Evolutionary conservation across 2,329 filamentous ascomycete genomes (phyloP), one percentile per base, ranked within the genome.

Genomic region (Colletotrichum coccodes): DNA sequence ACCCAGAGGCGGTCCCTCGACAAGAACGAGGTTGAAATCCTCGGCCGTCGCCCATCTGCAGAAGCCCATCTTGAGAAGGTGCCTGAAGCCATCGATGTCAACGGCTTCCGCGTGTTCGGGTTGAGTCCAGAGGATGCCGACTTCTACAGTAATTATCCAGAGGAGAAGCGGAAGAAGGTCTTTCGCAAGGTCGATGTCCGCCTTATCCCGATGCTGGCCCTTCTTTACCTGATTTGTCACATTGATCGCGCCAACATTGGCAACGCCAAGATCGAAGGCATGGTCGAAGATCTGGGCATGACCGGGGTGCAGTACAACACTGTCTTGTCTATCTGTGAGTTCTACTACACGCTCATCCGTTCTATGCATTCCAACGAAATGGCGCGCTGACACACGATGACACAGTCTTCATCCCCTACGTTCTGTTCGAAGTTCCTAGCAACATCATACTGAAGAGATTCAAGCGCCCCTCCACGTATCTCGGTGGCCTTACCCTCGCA

Each of bases 361-460:
- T 91, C 77, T 91, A 91, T 76, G 79, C 72, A 75, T 12, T 83
- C 92, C 67, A 92, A 9, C n/a, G 12, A n/a, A 11, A 21, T 11
- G 1, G 1, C 5, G 11, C n/a, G 23, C 60, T 62, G 21, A 62
- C 40, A 8, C 7, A 3, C 14, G 3, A 14, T 6, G 8, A 6
- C 6, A 49, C n/a, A 58, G 65, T 94, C 80, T 93, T 93, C 80
- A 84, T 92, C 42, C 85, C 89, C 2, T 93, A 93, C 75, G 82
- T 90, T 1, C 80, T 91, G 16, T 90, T 91, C 69, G 90, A 92
- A 73, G 85, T 87, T 0, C 76, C 90, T 26, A 91, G 89, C 38
- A 92, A 92, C 74, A 80, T 91, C 60, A 78, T 93, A 44, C 84
- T 92, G 60, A 92, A 92, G 76, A 83, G 83, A 1, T 79, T 91